Evolutionary conservation across 768 basidiomycete species (phyloP).

Genomic region (Pisolithus microcarpus): DNA sequence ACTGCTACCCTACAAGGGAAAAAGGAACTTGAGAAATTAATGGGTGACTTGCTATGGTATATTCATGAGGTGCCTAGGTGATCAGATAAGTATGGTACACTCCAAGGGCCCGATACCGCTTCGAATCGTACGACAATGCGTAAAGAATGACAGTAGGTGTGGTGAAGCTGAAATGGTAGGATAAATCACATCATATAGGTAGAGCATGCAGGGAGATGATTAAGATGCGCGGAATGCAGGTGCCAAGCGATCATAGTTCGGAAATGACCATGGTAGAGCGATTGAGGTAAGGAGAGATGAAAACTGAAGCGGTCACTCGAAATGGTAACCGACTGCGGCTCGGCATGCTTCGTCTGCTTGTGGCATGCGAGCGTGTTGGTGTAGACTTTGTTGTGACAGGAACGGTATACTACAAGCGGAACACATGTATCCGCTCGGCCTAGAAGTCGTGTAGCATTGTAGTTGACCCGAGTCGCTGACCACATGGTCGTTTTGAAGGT

Average conservation of each 20-base stretch:
- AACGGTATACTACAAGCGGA: constrained; percentile 71
- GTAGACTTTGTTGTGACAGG: constrained; percentile 48
- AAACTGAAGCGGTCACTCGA: constrained; percentile 36
- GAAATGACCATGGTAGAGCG: background rate
- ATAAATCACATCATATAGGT: constrained; percentile 13
- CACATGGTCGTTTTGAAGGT: constrained; percentile 50
- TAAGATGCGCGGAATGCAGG: constrained; percentile 4
- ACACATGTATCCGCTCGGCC: constrained; percentile 52
- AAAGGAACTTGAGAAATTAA: background rate
- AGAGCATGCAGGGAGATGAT: constrained; percentile 19
- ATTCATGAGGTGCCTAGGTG: constrained; percentile 19
- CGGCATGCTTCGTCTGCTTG: constrained; percentile 59
- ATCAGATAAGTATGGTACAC: constrained; percentile 20
- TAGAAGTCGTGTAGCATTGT: constrained; percentile 29
- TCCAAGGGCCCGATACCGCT: constrained; percentile 7
- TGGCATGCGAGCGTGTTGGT: constrained; percentile 50
- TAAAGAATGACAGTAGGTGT: constrained; percentile 12
- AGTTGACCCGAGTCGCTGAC: too few species aligned
- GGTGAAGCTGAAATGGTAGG: constrained; percentile 19
- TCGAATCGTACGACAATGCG: constrained; percentile 1
- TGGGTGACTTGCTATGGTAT: constrained; percentile 10
- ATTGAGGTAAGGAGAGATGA: too few species aligned
- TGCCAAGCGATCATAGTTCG: constrained; percentile 11
- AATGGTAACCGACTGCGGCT: constrained; percentile 65
- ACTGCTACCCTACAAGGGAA: background rate